Conservation (phyloP, 345 rosid species). For the Noccaea caerulescens region DNA sequence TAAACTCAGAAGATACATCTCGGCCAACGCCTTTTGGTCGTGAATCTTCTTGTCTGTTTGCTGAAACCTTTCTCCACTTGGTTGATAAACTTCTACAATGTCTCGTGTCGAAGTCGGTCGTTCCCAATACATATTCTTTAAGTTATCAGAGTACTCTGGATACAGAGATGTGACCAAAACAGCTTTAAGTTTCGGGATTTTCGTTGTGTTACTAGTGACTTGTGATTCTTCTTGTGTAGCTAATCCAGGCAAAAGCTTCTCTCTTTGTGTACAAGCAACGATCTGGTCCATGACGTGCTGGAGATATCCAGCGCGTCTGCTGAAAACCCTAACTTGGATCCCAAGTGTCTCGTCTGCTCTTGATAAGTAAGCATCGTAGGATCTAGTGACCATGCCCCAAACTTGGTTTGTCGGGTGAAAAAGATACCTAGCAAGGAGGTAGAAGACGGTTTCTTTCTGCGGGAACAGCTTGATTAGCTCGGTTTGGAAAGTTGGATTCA, state of each 20-base stretch:
- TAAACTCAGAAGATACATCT: conserved; percentile 52
- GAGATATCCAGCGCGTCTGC: conserved; percentile 20
- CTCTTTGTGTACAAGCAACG: conserved; percentile 39
- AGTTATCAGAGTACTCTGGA: conserved; percentile 49
- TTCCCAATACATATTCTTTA: conserved; percentile 58
- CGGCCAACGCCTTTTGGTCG: conserved; percentile 48
- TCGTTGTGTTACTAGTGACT: conserved; percentile 48
- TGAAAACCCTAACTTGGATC: conserved; percentile 47
- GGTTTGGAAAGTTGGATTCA: conserved; percentile 50
- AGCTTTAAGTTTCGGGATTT: conserved; percentile 46
- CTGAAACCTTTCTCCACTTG: conserved; percentile 49
- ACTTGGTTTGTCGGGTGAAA: conserved; percentile 66
- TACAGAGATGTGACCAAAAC: conserved; percentile 58
- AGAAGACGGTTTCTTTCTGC: conserved; percentile 59
- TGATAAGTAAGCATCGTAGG: conserved; percentile 42
- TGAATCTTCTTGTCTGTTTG: conserved; percentile 45
- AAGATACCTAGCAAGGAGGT: conserved; percentile 63
- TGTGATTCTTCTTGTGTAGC: conserved; percentile 38
- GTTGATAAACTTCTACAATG: conserved; percentile 47
- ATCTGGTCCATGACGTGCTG: conserved; percentile 46
- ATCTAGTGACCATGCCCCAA: conserved; percentile 58
- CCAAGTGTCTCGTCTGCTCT: conserved; percentile 50
- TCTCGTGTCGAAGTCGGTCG: conserved; percentile 46
- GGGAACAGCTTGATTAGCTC: conserved; percentile 56
- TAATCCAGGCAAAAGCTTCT: conserved; percentile 44